These are phyloP conservation scores for Penicillium sp. DNA, from an alignment of 2,329 filamentous ascomycete genomes.

Conservation along the genomic window DNA sequence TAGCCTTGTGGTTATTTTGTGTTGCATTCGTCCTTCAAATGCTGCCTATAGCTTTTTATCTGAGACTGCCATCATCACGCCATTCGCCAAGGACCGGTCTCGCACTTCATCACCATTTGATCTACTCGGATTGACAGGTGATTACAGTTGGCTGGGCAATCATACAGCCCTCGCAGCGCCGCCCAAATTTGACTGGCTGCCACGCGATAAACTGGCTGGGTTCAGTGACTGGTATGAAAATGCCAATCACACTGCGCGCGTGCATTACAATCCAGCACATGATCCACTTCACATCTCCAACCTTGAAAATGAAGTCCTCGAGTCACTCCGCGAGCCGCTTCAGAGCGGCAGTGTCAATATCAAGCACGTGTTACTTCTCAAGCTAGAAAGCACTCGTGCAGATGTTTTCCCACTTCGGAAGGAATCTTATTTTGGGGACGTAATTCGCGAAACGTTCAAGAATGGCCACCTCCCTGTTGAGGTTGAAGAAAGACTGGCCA, in stretches of 20 bases:
- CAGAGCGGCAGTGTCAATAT: slow-evolving; percentile 25
- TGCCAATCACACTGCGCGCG: not conserved
- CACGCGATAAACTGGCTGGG: slow-evolving; percentile 10
- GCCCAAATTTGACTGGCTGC: slow-evolving; percentile 17
- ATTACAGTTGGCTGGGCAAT: slow-evolving; percentile 19
- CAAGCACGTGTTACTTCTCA: slow-evolving; percentile 36
- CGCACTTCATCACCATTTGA: slow-evolving; percentile 8
- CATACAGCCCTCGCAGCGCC: slow-evolving; percentile 16
- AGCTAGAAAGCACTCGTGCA: slow-evolving; percentile 38
- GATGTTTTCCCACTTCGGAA: slow-evolving; percentile 39
- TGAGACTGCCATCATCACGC: slow-evolving; percentile 16
- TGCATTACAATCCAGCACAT: slow-evolving; percentile 29
- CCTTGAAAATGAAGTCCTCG: slow-evolving; percentile 26
- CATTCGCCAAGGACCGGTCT: slow-evolving; percentile 14
- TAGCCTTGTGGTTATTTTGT: slow-evolving; percentile 6
- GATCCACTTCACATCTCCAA: slow-evolving; percentile 40
- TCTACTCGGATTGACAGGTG: slow-evolving; percentile 12
- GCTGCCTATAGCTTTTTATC: slow-evolving; percentile 17
- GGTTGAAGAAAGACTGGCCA: slow-evolving; percentile 18
- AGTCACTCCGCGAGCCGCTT: slow-evolving; percentile 17
- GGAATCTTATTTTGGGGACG: slow-evolving; percentile 24
- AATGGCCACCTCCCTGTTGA: slow-evolving; percentile 26
- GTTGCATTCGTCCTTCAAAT: slow-evolving; percentile 13
- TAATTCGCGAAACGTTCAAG: slow-evolving; percentile 29
- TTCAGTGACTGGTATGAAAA: slow-evolving; percentile 21